phyloP scores from a whole-genome alignment of 306 rosid species.

The Gynostemma pentaphyllum region DNA sequence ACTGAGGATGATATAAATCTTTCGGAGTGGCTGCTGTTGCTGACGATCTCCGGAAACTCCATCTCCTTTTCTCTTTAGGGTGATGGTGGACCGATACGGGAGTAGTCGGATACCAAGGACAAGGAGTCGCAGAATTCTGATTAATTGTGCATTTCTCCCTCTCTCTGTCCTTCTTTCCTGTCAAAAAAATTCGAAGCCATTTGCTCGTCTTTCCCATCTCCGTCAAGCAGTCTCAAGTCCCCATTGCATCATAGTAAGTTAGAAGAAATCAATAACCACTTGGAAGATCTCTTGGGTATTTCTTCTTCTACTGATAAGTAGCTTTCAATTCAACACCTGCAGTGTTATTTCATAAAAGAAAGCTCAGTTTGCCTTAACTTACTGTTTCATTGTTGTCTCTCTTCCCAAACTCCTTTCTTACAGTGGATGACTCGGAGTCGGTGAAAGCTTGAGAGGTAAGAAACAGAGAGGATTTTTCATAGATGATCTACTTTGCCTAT shows the following conservation, averaged over 20 bases:
- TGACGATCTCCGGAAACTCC: conserved; percentile 88
- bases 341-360: not conserved
- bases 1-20: conserved; percentile 31
- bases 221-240: conserved; percentile 11
- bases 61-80: conserved; percentile 70
- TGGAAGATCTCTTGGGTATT: conserved; percentile 35
- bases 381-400: not conserved
- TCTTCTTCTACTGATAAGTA: conserved; percentile 17
- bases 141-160: conserved; percentile 24
- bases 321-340: conserved; percentile 12
- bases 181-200: conserved; percentile 68
- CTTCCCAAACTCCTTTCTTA: not conserved
- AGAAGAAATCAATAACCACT: conserved; percentile 24
- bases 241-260: conserved; percentile 14
- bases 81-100: conserved; percentile 32
- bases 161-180: conserved; percentile 46
- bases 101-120: conserved; percentile 35
- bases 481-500: not conserved
- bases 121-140: conserved; percentile 21
- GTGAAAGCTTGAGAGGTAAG: conserved; percentile 2
- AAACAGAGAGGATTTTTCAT: not conserved
- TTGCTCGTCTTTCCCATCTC: conserved; percentile 74
- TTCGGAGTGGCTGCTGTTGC: conserved; percentile 17
- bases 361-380: not conserved
- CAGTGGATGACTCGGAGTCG: not conserved